Base-by-base conservation (phyloP, 176 grass and related monocot species). In the Carex parvula region DNA sequence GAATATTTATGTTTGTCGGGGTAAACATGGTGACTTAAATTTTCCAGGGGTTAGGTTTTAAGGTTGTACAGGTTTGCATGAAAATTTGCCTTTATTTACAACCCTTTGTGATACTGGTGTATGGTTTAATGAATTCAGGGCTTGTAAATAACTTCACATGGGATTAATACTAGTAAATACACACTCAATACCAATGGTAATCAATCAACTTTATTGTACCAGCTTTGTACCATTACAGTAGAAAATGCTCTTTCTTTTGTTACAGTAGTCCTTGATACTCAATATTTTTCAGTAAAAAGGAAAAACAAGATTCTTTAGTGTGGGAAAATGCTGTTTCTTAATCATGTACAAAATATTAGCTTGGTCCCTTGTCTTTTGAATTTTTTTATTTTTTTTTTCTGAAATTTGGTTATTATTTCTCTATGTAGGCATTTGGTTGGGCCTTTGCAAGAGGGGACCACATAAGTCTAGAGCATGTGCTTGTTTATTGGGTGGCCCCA, bases 401-500 rank as follows among this genome's bases (percentile, higher is more conserved):
- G 42, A 92, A 26, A 15, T 46, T 83, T 64, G 85, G 29, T 4
- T 66, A 56, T 79, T 13, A 73, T 57, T 11, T 91, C 53, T 88
- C 26, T 84, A 21, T 55, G 6, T 52, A 99, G 96, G 96, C 96
- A 77, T 95, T 99, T 88, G 96, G 89, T 60, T 99, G 96, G 96
- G 96, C 93, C 22, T 99, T 90, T 95, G 89, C 91, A 73, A 90
- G 93, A 70, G 93, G 96, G 46, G 96, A 99, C 84, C 96, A 95
- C 33, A 59, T 87, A 68, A 93, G 83, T 58, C 60, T 95, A 26
- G 93, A 99, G 30, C 96, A 99, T 84, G 76, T 99, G 20, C 37
- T 98, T 79, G 96, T 95, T 11, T 98, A 98, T 82, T 98, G 95
- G 95, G 72, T 95, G 24, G 96, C 93, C 8, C 96, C 96, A 81